Base-by-base conservation (phyloP, 305 asterid species). In the Ilex paraguariensis region DNA sequence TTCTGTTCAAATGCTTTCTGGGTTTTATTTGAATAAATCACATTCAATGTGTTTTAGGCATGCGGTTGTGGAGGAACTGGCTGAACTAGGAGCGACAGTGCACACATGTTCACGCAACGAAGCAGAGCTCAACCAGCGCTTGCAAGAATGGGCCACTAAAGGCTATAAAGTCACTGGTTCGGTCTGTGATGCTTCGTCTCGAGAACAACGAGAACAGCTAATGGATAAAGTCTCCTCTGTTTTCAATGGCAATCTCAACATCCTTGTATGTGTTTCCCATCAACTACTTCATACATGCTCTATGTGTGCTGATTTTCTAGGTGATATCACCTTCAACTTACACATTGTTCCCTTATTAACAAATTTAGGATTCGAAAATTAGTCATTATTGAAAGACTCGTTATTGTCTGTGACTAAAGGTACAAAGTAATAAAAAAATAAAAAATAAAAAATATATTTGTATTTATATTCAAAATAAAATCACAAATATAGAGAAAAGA, bases 51-150 rank as follows among this genome's bases (percentile, higher is more conserved):
- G 31, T n/a, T 30, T 28, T 13, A 91, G 96, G 70, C 75, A 66
- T 54, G 97, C 96, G 33, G 73, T 81, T 8, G 97, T 92, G 60
- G 95, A 87, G 73, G 97, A 89, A 68, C 77, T 92, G 50, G 88
- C 91, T 56, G 88, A 70, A 67, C 68, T 89, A 79, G 98, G 98
- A n/a, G 98, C 97, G 0, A 56, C 79, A 7, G 88, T 92, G 51
- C 74, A 87, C 68, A 92, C 96, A 1, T 92, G 95, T 63, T 89
- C 97, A 40, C 72, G 98, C 46, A 92, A 83, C 33, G 97, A 78
- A 67, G 77, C 65, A 51, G 90, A 89, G 67, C 88, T 92, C 28
- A 81, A 79, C 60, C 78, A 74, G 73, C 81, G 89, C 49, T 64
- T 91, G 76, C 74, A 75, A 65, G 97, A 85, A 57, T 89, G 98